Conservation (phyloP, 192 early-diverging fungal species). For the Coemansia sp. region DNA sequence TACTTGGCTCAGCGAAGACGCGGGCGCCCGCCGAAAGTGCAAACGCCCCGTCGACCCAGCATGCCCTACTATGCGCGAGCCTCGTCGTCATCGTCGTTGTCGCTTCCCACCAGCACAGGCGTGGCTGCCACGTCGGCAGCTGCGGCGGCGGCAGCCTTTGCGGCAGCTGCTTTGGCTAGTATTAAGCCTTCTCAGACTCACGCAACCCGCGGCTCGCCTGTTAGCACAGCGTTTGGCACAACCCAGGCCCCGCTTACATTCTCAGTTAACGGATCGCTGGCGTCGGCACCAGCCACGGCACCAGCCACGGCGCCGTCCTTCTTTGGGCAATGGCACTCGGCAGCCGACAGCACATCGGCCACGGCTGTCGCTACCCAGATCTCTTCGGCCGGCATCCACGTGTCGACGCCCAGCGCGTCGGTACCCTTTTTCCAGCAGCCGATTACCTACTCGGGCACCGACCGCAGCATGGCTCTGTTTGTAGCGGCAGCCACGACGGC, state of each 20-base stretch:
- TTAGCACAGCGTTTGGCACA: neutral
- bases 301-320: neutral
- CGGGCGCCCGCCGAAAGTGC: slow-evolving; percentile 46
- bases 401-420: neutral
- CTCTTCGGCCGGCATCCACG: neutral
- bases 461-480: slow-evolving; percentile 7
- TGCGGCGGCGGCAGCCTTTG: neutral
- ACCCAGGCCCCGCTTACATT: neutral
- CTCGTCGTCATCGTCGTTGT: neutral
- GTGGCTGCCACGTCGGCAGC: neutral
- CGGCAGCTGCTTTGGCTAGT: neutral
- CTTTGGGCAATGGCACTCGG: slow-evolving; percentile 3
- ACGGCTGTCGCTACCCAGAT: neutral
- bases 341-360: neutral
- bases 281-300: neutral
- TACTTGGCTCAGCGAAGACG: slow-evolving; percentile 47
- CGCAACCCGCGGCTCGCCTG: neutral
- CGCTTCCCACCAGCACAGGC: neutral
- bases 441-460: neutral
- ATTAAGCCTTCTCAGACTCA: neutral
- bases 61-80: slow-evolving; percentile 22
- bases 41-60: neutral
- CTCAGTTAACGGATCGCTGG: neutral
- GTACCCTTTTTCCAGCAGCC: slow-evolving; percentile 4
- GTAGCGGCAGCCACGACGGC: neutral